Percentiles rank a stretch among this genome's conserved stretches.
phyloP scores from a whole-genome alignment of 139 green algal species.

The Diplosphaera chodatii region DNA sequence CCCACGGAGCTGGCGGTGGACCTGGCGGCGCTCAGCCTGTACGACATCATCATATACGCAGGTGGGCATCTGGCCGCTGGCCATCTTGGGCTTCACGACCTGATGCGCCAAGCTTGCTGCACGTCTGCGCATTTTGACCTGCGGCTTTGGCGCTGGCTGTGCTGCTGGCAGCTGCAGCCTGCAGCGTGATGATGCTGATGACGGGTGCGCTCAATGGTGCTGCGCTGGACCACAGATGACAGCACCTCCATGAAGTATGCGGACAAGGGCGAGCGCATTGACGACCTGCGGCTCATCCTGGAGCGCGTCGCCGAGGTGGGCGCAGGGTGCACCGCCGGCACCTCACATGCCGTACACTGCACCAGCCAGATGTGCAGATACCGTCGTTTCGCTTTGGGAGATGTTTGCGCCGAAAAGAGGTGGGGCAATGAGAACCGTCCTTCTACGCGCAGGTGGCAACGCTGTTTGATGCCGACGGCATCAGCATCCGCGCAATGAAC shows the following conservation, averaged over 20 bases:
- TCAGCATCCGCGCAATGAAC: slow-evolving; percentile 21
- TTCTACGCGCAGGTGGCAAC: slow-evolving; percentile 8
- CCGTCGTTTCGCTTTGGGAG: too few species aligned
- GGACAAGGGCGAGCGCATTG: slow-evolving; percentile 10
- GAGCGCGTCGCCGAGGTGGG: too few species aligned
- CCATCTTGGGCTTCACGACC: background rate
- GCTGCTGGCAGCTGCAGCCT: too few species aligned
- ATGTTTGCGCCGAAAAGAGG: background rate
- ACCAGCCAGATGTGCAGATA: too few species aligned
- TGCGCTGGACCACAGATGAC: slow-evolving; percentile 16
- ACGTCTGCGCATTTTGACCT: too few species aligned
- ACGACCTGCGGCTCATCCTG: slow-evolving; percentile 14
- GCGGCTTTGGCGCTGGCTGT: background rate
- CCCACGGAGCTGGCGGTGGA: background rate
- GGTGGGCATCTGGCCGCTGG: too few species aligned
- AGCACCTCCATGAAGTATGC: slow-evolving; percentile 20
- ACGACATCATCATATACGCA: slow-evolving; percentile 3
- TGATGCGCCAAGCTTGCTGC: background rate
- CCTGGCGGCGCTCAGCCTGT: background rate
- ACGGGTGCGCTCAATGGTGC: background rate
- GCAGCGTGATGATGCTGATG: background rate
- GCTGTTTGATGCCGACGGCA: slow-evolving; percentile 21
- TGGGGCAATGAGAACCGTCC: too few species aligned
- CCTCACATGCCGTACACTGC: too few species aligned
- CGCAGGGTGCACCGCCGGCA: too few species aligned